phyloP scores from a whole-genome alignment of 345 rosid genomes.

The Euphorbia peplus region DNA sequence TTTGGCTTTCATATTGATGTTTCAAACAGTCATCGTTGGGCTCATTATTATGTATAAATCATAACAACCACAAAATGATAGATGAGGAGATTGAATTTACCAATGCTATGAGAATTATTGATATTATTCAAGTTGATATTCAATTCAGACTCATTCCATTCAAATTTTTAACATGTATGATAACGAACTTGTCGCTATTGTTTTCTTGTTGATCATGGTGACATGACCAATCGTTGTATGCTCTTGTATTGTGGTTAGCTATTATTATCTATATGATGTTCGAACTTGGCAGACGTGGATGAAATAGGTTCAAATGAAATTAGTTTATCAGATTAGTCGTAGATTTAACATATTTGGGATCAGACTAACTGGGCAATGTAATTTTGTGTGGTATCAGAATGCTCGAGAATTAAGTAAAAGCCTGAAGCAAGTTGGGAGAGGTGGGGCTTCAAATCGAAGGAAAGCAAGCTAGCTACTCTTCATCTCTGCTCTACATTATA shows the following conservation, averaged over 20 bases:
- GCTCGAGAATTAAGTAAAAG: slow-evolving; percentile 47
- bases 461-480: not conserved
- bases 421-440: slow-evolving; percentile 31
- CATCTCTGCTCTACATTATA: not conserved
- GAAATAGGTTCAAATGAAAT: not conserved
- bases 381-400: slow-evolving; percentile 30
- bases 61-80: not conserved
- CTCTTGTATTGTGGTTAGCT: not conserved
- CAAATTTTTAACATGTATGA: not conserved
- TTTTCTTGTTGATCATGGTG: not conserved
- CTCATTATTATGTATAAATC: no score
- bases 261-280: not conserved
- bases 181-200: not conserved
- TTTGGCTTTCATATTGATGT: no score
- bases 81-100: not conserved
- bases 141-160: not conserved
- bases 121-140: not conserved
- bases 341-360: no score
- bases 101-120: not conserved
- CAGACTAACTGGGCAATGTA: not conserved
- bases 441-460: slow-evolving; percentile 22
- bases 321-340: no score
- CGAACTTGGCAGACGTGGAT: not conserved
- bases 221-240: not conserved
- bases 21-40: no score